phyloP scores from a whole-genome alignment of 1,139 yeast species.

The Suzukiozyma palmioleophila region DNA sequence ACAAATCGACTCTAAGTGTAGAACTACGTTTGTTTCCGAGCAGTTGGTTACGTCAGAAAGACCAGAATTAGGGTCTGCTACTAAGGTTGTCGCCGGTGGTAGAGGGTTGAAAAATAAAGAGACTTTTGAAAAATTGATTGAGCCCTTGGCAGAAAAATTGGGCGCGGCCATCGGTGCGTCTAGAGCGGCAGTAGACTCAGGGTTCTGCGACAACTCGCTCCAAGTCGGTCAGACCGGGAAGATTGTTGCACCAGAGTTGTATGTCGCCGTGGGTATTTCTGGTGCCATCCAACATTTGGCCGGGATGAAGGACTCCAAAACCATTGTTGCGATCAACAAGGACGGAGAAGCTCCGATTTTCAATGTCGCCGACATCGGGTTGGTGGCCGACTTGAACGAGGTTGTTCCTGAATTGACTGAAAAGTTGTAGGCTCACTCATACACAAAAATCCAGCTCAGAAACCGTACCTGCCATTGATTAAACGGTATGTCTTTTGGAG shows the following conservation, averaged over 20 bases:
- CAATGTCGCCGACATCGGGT: conserved; percentile 84
- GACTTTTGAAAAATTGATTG: conserved; percentile 70
- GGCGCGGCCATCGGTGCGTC: conserved; percentile 97
- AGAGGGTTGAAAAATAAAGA: conserved; percentile 90
- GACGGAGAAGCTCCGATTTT: conserved; percentile 94
- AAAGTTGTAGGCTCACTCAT: conserved; percentile 46
- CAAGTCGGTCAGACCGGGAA: conserved; percentile 99
- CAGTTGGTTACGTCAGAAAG: conserved; percentile 73
- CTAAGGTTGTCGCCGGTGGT: conserved; percentile 84
- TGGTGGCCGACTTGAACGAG: conserved; percentile 85
- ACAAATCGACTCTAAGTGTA: conserved; percentile 28
- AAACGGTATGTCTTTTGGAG: no score
- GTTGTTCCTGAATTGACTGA: conserved; percentile 83
- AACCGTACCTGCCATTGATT: no score
- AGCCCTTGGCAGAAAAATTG: conserved; percentile 80
- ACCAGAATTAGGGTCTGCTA: conserved; percentile 87
- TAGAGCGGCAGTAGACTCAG: conserved; percentile 96
- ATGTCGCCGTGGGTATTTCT: conserved; percentile 88
- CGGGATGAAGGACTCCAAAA: conserved; percentile 95
- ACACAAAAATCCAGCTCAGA: no score
- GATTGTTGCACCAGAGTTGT: conserved; percentile 93
- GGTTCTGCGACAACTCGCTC: conserved; percentile 93
- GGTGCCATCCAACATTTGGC: conserved; percentile 99
- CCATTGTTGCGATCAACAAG: conserved; percentile 90
- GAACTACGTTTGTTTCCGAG: conserved; percentile 64